Conservation (phyloP, 108 stramenopile genomes). For the Aurantiochytrium sp. region DNA sequence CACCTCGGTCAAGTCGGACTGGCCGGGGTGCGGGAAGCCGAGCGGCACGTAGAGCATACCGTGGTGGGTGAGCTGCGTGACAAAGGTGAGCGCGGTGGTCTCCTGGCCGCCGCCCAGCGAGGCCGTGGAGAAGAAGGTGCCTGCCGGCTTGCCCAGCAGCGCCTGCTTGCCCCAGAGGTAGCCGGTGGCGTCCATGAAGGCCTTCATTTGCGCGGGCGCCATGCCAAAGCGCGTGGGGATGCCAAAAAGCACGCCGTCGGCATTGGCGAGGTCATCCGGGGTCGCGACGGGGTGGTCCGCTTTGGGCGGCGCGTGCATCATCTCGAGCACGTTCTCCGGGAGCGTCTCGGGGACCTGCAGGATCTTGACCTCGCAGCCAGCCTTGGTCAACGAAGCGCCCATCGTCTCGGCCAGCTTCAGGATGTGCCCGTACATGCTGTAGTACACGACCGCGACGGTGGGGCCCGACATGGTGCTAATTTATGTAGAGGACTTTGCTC, state of each 20-base stretch:
- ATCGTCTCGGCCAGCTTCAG: constrained; percentile 49
- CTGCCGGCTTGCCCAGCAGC: constrained; percentile 49
- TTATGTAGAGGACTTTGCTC: background rate
- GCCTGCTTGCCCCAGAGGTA: constrained; percentile 43
- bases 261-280: constrained; percentile 52
- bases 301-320: constrained; percentile 63
- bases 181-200: constrained; percentile 45
- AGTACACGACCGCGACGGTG: constrained; percentile 52
- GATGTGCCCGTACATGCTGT: constrained; percentile 61
- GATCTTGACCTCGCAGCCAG: constrained; percentile 52
- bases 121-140: constrained; percentile 46
- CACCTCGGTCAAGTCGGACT: constrained; percentile 47
- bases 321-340: constrained; percentile 57
- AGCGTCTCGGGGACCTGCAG: constrained; percentile 64
- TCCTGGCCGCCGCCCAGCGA: constrained; percentile 49
- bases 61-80: constrained; percentile 51
- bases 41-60: constrained; percentile 43
- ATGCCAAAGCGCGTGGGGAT: constrained; percentile 64
- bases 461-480: no score
- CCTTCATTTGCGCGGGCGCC: constrained; percentile 46
- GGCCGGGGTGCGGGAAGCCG: constrained; percentile 23
- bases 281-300: constrained; percentile 46
- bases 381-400: constrained; percentile 54
- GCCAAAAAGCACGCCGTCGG: constrained; percentile 69
- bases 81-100: constrained; percentile 44